These are phyloP conservation scores for Coemansia sp. DNA, from an alignment of 192 early-diverging fungal genomes.

Conservation along the genomic window DNA sequence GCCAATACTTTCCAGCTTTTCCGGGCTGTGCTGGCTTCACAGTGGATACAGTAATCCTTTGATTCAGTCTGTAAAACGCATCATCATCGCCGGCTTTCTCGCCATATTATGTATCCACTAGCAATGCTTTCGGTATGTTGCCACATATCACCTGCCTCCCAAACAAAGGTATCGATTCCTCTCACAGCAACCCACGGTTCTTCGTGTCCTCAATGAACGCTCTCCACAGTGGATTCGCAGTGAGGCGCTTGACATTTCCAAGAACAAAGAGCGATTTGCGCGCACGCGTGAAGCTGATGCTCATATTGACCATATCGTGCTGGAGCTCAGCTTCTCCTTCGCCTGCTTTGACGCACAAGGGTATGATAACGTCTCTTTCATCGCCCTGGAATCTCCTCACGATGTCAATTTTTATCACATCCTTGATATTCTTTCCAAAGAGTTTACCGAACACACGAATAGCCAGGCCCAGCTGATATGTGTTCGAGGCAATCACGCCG, in stretches of 20 bases:
- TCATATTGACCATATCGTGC: slow-evolving; percentile 84
- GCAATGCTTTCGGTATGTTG: slow-evolving; percentile 6
- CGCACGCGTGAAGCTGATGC: slow-evolving; percentile 87
- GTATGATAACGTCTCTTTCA: slow-evolving; percentile 79
- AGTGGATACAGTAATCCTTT: no score
- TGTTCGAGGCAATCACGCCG: slow-evolving; percentile 93
- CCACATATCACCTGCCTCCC: slow-evolving; percentile 8
- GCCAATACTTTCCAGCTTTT: no score
- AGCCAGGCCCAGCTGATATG: slow-evolving; percentile 75
- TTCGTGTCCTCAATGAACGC: slow-evolving; percentile 68
- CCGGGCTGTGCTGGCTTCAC: no score
- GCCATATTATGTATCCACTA: no score
- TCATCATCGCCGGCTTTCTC: no score
- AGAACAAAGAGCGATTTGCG: slow-evolving; percentile 80
- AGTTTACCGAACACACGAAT: slow-evolving; percentile 34
- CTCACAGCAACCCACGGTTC: slow-evolving; percentile 20
- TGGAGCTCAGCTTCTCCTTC: slow-evolving; percentile 76
- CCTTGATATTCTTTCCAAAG: no score
- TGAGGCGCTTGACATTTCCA: slow-evolving; percentile 67
- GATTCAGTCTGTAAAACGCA: no score
- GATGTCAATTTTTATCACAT: slow-evolving; percentile 88
- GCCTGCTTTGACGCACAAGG: slow-evolving; percentile 87
- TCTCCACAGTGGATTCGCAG: slow-evolving; percentile 67
- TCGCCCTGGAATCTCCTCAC: slow-evolving; percentile 98
- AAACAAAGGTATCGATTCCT: slow-evolving; percentile 35